These are phyloP conservation scores for Mycena amicta DNA, from an alignment of 768 basidiomycete species.

Conservation along the genomic window DNA sequence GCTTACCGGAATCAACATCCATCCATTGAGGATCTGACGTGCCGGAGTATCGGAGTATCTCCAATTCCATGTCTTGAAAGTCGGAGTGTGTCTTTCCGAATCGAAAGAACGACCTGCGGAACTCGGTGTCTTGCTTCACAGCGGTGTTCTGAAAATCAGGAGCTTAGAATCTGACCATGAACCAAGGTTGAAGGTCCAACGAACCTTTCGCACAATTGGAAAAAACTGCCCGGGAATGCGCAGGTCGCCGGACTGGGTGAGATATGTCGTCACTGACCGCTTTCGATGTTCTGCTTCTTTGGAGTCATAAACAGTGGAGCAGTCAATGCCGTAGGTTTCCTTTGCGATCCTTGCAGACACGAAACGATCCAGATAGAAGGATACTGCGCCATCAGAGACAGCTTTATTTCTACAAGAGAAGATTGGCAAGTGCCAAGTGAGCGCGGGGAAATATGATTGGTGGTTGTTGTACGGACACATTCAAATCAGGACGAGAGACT, in stretches of 20 bases:
- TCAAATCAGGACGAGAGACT: slow-evolving; percentile 55
- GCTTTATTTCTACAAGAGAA: slow-evolving; percentile 8
- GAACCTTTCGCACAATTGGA: slow-evolving; percentile 15
- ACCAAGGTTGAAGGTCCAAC: background rate
- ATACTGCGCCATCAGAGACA: slow-evolving; percentile 13
- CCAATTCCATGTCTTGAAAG: background rate
- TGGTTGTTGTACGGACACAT: slow-evolving; percentile 39
- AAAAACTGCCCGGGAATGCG: slow-evolving; percentile 18
- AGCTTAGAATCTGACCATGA: background rate
- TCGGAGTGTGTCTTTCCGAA: background rate
- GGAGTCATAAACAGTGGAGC: background rate
- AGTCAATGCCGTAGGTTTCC: slow-evolving; percentile 8
- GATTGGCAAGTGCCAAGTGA: background rate
- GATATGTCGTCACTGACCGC: slow-evolving; percentile 6
- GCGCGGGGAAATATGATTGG: background rate
- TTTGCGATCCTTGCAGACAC: slow-evolving; percentile 14
- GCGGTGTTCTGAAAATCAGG: background rate
- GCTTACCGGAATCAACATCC: background rate
- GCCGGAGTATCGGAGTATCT: background rate
- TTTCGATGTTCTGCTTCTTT: slow-evolving; percentile 18
- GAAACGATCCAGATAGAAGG: slow-evolving; percentile 12
- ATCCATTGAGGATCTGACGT: background rate
- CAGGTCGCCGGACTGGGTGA: background rate
- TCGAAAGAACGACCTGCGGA: background rate
- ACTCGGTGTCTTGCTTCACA: background rate